Evolutionary conservation across 371 early-diverging fungal genomes (phyloP).

Genomic region (Mortierella sp.): DNA sequence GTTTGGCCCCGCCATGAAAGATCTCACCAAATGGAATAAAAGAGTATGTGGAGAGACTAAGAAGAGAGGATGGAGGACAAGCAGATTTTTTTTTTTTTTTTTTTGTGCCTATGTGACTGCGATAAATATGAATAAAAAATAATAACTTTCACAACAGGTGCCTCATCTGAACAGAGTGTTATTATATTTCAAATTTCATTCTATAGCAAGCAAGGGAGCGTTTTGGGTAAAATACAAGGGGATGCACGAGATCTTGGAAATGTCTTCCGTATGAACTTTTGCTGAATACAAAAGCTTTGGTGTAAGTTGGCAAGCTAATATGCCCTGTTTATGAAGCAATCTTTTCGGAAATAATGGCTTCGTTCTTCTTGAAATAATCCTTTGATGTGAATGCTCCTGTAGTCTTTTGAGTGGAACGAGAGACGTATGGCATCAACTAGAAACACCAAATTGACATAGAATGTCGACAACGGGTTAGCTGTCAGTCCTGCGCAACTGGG

Average conservation of each 20-base stretch:
- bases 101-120: background rate
- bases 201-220: background rate
- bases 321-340: slow-evolving; percentile 4
- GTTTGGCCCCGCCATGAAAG: slow-evolving; percentile 18
- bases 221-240: background rate
- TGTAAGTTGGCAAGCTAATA: background rate
- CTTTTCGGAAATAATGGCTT: background rate
- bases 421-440: slow-evolving; percentile 79
- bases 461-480: too few species aligned
- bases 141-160: background rate
- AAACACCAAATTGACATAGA: background rate
- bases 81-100: slow-evolving; percentile 16
- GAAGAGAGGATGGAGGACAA: background rate
- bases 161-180: background rate
- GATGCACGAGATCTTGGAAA: background rate
- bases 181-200: background rate
- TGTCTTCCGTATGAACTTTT: background rate
- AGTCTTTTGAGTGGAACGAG: slow-evolving; percentile 67
- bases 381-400: slow-evolving; percentile 59
- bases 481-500: too few species aligned
- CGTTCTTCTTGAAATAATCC: slow-evolving; percentile 48
- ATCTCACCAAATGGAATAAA: slow-evolving; percentile 11
- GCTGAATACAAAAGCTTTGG: background rate
- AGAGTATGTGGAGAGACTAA: background rate
- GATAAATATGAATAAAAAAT: background rate